Base-by-base conservation (phyloP, 2,329 filamentous ascomycete genomes). In the Lasiodiplodia sp. region DNA sequence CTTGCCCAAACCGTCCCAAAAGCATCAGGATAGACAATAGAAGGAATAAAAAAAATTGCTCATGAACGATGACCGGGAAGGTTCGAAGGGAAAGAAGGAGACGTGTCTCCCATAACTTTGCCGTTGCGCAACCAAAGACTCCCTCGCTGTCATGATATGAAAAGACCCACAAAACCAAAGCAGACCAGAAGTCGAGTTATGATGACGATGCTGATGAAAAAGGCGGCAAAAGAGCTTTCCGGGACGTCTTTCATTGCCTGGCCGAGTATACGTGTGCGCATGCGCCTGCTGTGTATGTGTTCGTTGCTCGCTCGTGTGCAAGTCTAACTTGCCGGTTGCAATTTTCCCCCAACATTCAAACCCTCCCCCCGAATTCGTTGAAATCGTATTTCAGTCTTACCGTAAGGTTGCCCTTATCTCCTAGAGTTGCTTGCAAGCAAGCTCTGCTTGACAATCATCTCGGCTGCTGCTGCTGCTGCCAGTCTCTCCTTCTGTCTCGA, bases 381-480 rank as follows among this genome's bases (percentile, higher is more conserved):
- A 23, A 18, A 37, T 47, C 11, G 31, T 23, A 14, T 12, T 25
- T n/a, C 40, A 52, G n/a, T 21, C 37, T 34, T 34, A 25, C 16
- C 28, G 25, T 37, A 28, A 25, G 3, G 7, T 16, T n/a, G 16
- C 34, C n/a, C 23, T 49, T 67, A 67, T 58, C 64, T 47, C 65
- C 65, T 60, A 4, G 53, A 52, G 25, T 60, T 67, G 44, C 67
- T 64, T 6, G 58, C 67, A 18, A 65, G 31, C 69, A 97, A 87
- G 81, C 95, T 98, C 83, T 97, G 94, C 78, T 92, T 89, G 66
- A 99, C 95, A 81, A 99, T 99, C 80, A 94, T 89, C 75, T 97
- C 94, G 4, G 96, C 96, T 0, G 95, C 95, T 21, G 94, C 93
- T 6, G 93, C 91, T 1, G 95, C 94, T 4, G 93, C 93, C 76